These are phyloP conservation scores for Bonia amplexicaulis DNA, from an alignment of 176 grass and related monocot species.

Conservation along the genomic window DNA sequence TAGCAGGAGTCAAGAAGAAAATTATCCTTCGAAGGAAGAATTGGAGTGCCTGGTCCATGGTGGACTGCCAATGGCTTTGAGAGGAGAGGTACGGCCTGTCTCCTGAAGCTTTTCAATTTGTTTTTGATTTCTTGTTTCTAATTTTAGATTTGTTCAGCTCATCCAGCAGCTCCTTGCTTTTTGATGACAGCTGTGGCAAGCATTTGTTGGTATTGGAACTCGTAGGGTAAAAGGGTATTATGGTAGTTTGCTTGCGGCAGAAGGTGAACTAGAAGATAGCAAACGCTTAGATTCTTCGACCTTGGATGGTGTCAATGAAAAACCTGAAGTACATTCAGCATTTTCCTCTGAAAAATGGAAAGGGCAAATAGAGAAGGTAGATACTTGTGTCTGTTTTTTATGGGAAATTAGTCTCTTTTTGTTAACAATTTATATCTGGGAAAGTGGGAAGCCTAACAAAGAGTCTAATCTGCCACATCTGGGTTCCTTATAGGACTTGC, in stretches of 20 bases:
- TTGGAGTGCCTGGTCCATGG: constrained; percentile 87
- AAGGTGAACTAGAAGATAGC: constrained; percentile 39
- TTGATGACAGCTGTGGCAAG: constrained; percentile 93
- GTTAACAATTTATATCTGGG: not conserved
- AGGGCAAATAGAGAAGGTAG: constrained; percentile 98
- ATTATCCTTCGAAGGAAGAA: constrained; percentile 69
- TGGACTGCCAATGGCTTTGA: constrained; percentile 89
- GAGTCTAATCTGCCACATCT: not conserved
- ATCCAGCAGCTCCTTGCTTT: constrained; percentile 28
- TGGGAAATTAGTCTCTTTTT: not conserved
- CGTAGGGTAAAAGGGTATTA: constrained; percentile 84
- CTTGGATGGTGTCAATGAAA: constrained; percentile 38
- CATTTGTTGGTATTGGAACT: constrained; percentile 87
- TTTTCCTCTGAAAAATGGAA: constrained; percentile 67
- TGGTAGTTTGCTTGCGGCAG: constrained; percentile 50
- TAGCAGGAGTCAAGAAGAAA: constrained; percentile 41
- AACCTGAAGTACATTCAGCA: constrained; percentile 29
- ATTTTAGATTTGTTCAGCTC: constrained; percentile 17
- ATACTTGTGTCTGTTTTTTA: constrained; percentile 6
- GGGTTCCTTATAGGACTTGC: constrained; percentile 71
- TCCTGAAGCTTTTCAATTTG: not conserved
- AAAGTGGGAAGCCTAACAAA: constrained; percentile 29
- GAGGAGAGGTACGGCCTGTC: constrained; percentile 72
- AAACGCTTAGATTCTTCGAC: constrained; percentile 31
- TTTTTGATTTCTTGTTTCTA: not conserved